Conservation (phyloP, 2,329 filamentous ascomycete genomes). For the Nemania serpens region DNA sequence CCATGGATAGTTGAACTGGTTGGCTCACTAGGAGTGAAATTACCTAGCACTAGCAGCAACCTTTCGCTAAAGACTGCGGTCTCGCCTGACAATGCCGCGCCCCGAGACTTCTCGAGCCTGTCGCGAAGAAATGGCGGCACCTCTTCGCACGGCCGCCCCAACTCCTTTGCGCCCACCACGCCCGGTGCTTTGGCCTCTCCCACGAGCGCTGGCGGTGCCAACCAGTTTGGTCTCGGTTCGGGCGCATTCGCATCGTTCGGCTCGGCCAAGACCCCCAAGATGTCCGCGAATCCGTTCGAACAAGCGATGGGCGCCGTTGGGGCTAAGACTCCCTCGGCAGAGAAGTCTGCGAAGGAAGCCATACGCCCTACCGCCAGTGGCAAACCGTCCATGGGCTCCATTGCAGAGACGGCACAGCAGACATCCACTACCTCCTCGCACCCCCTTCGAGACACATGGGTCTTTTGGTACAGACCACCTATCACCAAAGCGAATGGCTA, state of each 20-base stretch:
- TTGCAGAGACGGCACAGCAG: conserved; percentile 52
- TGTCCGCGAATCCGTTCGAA: conserved; percentile 79
- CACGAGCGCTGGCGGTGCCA: conserved; percentile 66
- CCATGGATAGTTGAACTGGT: conserved; percentile 15
- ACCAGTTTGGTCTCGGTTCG: conserved; percentile 90
- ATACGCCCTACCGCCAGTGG: conserved; percentile 35
- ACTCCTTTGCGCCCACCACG: conserved; percentile 78
- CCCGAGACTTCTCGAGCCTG: conserved; percentile 50
- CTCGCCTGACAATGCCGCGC: conserved; percentile 54
- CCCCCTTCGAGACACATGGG: conserved; percentile 83
- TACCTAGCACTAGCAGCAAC: conserved; percentile 76
- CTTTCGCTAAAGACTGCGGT: conserved; percentile 80
- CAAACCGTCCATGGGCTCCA: conserved; percentile 51
- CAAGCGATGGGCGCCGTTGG: conserved; percentile 62
- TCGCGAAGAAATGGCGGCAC: conserved; percentile 67
- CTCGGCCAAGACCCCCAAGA: conserved; percentile 84
- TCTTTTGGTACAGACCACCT: conserved; percentile 96
- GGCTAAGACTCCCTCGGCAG: conserved; percentile 60
- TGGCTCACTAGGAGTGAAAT: neutral
- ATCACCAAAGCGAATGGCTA: conserved; percentile 90
- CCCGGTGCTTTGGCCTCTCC: conserved; percentile 75
- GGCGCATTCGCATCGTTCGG: conserved; percentile 98
- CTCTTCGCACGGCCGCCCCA: conserved; percentile 75
- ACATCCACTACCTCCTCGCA: conserved; percentile 52
- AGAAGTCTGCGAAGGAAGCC: conserved; percentile 65